These are phyloP conservation scores for Apiosordaria backusii DNA, from an alignment of 495 filamentous ascomycete species.

Conservation along the genomic window DNA sequence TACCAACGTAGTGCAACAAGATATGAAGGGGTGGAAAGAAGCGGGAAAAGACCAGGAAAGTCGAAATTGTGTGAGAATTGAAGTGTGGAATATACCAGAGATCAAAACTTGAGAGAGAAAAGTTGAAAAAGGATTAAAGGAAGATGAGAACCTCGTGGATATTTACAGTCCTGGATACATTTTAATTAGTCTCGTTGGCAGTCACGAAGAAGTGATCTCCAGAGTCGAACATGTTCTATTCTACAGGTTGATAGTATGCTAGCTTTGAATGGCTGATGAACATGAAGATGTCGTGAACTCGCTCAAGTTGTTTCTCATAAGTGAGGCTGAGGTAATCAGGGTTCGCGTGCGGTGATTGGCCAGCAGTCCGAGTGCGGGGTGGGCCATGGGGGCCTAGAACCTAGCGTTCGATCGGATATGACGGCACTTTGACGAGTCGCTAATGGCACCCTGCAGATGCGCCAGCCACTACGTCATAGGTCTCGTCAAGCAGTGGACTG, in stretches of 20 bases:
- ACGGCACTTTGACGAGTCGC: conserved; percentile 4
- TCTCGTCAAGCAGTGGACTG: background rate
- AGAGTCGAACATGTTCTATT: too few relatives aligned
- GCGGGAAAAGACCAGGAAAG: background rate
- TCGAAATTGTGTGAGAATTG: background rate
- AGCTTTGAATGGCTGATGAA: too few relatives aligned
- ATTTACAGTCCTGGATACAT: too few relatives aligned
- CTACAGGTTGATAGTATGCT: too few relatives aligned
- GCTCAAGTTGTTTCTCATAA: background rate
- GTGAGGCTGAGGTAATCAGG: background rate
- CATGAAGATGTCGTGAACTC: too few relatives aligned
- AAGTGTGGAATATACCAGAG: too few relatives aligned
- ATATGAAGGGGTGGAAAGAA: background rate
- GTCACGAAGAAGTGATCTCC: too few relatives aligned
- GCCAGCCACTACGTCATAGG: conserved; percentile 3
- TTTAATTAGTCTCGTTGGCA: too few relatives aligned
- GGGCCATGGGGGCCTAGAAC: conserved; percentile 1
- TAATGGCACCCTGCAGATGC: conserved; percentile 3
- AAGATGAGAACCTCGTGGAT: too few relatives aligned
- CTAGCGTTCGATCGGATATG: conserved; percentile 5
- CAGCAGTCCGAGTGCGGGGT: background rate
- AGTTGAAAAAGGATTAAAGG: too few relatives aligned
- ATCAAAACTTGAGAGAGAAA: too few relatives aligned
- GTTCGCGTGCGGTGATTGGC: background rate
- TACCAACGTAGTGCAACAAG: background rate